phyloP scores from a whole-genome alignment of 2,329 filamentous ascomycete genomes.

The Mariannaea sp. region DNA sequence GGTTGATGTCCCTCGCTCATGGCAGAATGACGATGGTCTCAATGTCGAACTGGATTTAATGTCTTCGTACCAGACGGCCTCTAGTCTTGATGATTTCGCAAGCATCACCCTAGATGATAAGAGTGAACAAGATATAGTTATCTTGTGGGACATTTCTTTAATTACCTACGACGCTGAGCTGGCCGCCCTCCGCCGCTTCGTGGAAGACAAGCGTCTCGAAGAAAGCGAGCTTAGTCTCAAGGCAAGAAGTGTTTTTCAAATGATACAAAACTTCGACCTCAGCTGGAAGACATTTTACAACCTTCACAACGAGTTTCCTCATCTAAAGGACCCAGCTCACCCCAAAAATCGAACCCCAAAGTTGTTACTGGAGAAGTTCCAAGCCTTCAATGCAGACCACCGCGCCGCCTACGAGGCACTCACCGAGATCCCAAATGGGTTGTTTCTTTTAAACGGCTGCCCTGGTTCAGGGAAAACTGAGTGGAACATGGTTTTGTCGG shows the following conservation, averaged over 20 bases:
- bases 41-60: constrained; percentile 55
- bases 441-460: constrained; percentile 52
- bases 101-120: constrained; percentile 23
- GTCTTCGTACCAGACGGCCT: constrained; percentile 66
- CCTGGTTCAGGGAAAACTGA: constrained; percentile 55
- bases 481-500: constrained; percentile 50
- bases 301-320: constrained; percentile 40
- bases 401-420: constrained; percentile 43
- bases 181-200: constrained; percentile 37
- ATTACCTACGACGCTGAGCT: constrained; percentile 43
- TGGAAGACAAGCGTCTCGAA: constrained; percentile 24
- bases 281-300: constrained; percentile 29
- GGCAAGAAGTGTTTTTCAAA: constrained; percentile 39
- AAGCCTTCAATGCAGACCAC: constrained; percentile 47
- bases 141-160: constrained; percentile 36
- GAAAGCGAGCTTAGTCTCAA: constrained; percentile 26
- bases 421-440: constrained; percentile 45
- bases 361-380: constrained; percentile 38
- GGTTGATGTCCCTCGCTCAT: constrained; percentile 42
- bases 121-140: constrained; percentile 31
- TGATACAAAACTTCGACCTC: constrained; percentile 40
- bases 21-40: constrained; percentile 31
- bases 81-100: constrained; percentile 39
- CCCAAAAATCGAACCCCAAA: constrained; percentile 29
- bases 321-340: constrained; percentile 39